Conservation (phyloP, 257 asterid genomes). For the Solanum tacnaense region DNA sequence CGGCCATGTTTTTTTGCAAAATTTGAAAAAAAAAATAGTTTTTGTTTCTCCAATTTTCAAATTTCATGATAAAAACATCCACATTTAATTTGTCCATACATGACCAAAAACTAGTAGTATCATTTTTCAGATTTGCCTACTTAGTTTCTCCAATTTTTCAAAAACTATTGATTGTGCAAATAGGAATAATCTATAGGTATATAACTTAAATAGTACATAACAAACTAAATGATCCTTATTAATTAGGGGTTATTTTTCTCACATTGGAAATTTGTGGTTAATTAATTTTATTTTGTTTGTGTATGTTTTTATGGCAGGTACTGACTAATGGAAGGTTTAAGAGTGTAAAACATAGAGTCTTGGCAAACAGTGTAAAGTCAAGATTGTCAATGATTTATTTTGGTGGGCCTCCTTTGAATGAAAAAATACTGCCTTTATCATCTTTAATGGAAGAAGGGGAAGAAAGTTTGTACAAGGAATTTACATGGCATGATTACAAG, state of each 20-base stretch:
- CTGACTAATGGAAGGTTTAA: slow-evolving; percentile 12
- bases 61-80: no score
- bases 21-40: no score
- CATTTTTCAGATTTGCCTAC: background rate
- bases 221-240: background rate
- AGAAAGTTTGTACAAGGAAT: slow-evolving; percentile 11
- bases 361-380: background rate
- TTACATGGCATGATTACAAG: slow-evolving; percentile 16
- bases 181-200: background rate
- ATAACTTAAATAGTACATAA: background rate
- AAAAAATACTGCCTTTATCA: slow-evolving; percentile 8
- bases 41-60: background rate
- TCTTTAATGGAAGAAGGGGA: slow-evolving; percentile 8
- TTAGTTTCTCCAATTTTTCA: background rate
- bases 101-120: no score
- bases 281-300: background rate
- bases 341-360: slow-evolving; percentile 13
- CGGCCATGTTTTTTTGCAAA: background rate
- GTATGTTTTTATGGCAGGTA: background rate
- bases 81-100: background rate
- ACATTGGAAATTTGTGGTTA: background rate
- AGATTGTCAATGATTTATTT: slow-evolving; percentile 14
- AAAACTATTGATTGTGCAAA: background rate
- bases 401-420: slow-evolving; percentile 9
- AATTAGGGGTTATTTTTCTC: background rate